Base-by-base conservation (phyloP, 2,329 filamentous ascomycete species). In the Huntiella moniliformis region DNA sequence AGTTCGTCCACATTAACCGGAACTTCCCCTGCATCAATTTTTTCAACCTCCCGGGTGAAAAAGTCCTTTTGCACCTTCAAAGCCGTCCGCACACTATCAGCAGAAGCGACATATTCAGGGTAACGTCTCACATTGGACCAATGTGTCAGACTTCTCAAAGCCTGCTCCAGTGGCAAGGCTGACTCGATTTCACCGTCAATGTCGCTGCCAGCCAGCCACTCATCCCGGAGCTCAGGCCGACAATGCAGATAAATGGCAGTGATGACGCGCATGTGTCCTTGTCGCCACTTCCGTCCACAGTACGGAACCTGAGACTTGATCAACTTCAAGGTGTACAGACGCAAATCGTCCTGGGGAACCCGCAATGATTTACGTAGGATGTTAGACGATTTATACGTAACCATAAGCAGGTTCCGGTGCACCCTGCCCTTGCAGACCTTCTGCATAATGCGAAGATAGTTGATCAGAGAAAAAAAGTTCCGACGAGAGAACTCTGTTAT, bases 261-360 rank as follows among this genome's bases (percentile, higher is more conserved):
- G 57, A 98, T 98, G 56, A 96, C 87, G 46, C 88, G 82, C 91
- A 98, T 98, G 61, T 98, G 96, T 54, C 78, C 79, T 64, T 96
- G 91, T 11, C 91, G 79, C 91, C 91, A 98, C 65, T 98, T 98
- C 38, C 91, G 79, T 16, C 91, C 88, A 61, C 88, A 96, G 67
- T 94, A 98, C 1, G 91, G 91, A 4, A 98, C 91, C 61, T 98
- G 91, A 50, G 86, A 91, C 63, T 98, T 98, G 77, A 96, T 96
- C 0, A 98, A 72, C 63, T 98, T 98, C 54, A 98, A 74, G 0
- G 91, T 94, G 65, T 96, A 96, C 38, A 94, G 77, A 4, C 91
- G 78, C 36, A 98, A 70, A 56, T 85, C 74, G 2, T 79, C 79
- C 56, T 98, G 85, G 0, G 88, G 88, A 16, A 95, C 81, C 54